Evolutionary conservation across 1,139 yeast genomes (phyloP).

Genomic region (Entelexis sorbosivorans): DNA sequence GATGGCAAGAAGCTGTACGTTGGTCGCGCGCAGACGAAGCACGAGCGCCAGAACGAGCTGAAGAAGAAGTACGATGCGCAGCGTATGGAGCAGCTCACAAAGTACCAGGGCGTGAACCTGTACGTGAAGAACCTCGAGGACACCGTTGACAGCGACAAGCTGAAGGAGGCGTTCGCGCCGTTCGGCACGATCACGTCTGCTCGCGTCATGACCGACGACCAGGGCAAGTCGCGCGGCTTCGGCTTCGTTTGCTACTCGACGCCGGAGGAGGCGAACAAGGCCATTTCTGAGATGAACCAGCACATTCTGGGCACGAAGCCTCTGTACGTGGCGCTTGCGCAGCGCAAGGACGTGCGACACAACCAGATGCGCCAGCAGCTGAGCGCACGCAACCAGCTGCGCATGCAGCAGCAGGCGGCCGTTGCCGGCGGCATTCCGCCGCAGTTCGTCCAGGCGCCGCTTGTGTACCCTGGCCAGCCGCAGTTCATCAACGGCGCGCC

Average conservation of each 20-base stretch:
- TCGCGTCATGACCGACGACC: conserved; percentile 90
- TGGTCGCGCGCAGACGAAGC: conserved; percentile 98
- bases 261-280: conserved; percentile 98
- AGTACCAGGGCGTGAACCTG: conserved; percentile 96
- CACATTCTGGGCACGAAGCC: conserved; percentile 94
- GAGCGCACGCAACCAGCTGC: conserved; percentile 96
- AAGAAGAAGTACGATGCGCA: conserved; percentile 90
- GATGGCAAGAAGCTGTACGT: conserved; percentile 75
- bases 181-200: conserved; percentile 94
- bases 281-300: conserved; percentile 97
- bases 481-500: conserved; percentile 35
- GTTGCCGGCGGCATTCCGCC: conserved; percentile 84
- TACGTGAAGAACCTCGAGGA: conserved; percentile 96
- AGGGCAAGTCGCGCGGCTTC: conserved; percentile 93
- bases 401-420: conserved; percentile 79
- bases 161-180: conserved; percentile 85
- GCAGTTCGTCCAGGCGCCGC: conserved; percentile 75
- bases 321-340: conserved; percentile 96
- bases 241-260: conserved; percentile 97
- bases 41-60: conserved; percentile 94
- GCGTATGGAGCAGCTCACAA: conserved; percentile 82
- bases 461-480: conserved; percentile 85
- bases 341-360: conserved; percentile 97
- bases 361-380: conserved; percentile 95
- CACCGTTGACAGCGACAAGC: conserved; percentile 77